These are phyloP conservation scores for Globisporangium megalacanthum DNA, from an alignment of 352 stramenopile genomes.

Conservation along the genomic window DNA sequence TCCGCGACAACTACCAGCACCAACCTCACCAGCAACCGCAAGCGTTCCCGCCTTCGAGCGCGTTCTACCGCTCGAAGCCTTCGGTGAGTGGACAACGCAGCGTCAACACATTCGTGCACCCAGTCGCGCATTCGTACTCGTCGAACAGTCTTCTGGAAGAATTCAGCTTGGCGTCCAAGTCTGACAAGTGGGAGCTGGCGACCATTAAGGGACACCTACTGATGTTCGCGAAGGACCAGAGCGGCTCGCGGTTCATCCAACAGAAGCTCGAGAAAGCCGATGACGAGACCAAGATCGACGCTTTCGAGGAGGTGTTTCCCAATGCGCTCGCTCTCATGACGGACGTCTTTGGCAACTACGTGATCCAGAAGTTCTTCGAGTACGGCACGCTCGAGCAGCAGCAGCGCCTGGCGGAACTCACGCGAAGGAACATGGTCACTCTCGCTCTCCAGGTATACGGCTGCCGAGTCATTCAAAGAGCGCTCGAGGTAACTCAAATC, in stretches of 20 bases:
- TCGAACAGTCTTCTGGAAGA: slow-evolving; percentile 76
- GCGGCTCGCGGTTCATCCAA: slow-evolving; percentile 85
- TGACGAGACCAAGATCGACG: slow-evolving; percentile 56
- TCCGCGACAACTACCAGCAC: slow-evolving; percentile 17
- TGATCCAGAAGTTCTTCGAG: slow-evolving; percentile 98
- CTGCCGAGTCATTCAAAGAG: slow-evolving; percentile 96
- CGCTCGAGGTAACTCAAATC: slow-evolving; percentile 68
- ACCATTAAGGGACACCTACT: slow-evolving; percentile 82
- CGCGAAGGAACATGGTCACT: slow-evolving; percentile 92
- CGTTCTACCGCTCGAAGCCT: slow-evolving; percentile 29
- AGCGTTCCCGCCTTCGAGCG: slow-evolving; percentile 18
- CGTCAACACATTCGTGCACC: slow-evolving; percentile 42
- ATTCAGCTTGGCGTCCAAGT: slow-evolving; percentile 61
- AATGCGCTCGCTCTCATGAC: slow-evolving; percentile 83
- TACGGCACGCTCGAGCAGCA: slow-evolving; percentile 89
- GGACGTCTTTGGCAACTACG: slow-evolving; percentile 99
- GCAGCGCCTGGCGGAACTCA: slow-evolving; percentile 73
- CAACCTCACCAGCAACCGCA: neutral
- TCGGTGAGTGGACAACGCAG: slow-evolving; percentile 15
- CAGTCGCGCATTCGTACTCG: slow-evolving; percentile 57
- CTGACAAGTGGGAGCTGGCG: slow-evolving; percentile 77
- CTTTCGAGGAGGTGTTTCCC: slow-evolving; percentile 82
- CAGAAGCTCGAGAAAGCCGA: slow-evolving; percentile 84
- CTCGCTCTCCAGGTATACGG: slow-evolving; percentile 96
- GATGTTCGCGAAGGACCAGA: slow-evolving; percentile 83